Conservation (phyloP, 2,329 filamentous ascomycete species). For the Stagonosporopsis tanaceti region DNA sequence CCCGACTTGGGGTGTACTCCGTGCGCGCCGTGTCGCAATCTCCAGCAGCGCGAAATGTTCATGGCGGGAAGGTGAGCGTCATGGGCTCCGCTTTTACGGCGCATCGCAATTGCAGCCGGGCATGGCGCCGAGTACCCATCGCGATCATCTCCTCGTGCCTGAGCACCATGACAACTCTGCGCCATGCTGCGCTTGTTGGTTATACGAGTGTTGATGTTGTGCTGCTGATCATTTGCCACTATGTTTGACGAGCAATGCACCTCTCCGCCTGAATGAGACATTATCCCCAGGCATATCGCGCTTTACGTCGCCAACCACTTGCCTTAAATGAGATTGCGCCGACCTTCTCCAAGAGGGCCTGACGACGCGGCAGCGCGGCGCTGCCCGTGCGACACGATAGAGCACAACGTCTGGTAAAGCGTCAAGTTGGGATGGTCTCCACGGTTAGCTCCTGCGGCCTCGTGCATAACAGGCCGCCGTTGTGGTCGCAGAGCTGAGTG, state of each 20-base stretch:
- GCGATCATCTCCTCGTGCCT: conserved; percentile 10
- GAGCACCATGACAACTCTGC: conserved; percentile 16
- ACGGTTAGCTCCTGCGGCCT: conserved; percentile 4
- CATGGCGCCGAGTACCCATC: conserved; percentile 16
- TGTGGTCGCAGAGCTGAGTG: background rate
- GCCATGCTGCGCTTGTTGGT: conserved; percentile 11
- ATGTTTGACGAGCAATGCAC: conserved; percentile 3
- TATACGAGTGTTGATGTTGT: conserved; percentile 5
- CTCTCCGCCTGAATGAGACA: conserved; percentile 4
- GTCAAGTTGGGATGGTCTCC: background rate
- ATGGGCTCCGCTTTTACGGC: conserved; percentile 19
- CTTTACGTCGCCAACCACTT: conserved; percentile 8
- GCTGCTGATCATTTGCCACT: conserved; percentile 7
- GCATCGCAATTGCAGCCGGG: conserved; percentile 18
- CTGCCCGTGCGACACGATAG: conserved; percentile 13
- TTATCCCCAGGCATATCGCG: conserved; percentile 3
- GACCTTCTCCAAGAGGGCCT: conserved; percentile 15
- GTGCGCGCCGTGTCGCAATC: conserved; percentile 20
- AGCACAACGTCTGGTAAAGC: conserved; percentile 8
- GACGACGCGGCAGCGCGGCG: conserved; percentile 18
- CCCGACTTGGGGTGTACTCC: conserved; percentile 15
- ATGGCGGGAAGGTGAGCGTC: conserved; percentile 9
- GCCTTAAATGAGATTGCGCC: conserved; percentile 16
- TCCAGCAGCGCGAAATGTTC: conserved; percentile 11
- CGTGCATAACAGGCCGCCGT: conserved; percentile 5